Conservation (phyloP, 331 rosid genomes). For the Cydonia oblonga region DNA sequence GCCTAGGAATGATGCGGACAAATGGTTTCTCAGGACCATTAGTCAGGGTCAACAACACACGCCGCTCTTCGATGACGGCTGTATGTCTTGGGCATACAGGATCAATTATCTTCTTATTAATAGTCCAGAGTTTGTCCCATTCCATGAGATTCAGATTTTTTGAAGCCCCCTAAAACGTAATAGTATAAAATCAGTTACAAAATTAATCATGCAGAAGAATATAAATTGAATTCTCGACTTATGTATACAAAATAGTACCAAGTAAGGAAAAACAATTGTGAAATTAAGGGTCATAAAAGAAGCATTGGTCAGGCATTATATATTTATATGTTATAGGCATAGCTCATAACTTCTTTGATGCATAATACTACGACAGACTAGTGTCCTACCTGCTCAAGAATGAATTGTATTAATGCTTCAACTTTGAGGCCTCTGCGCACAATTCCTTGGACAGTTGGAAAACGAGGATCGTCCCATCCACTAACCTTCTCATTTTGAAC, state of each 20-base stretch:
- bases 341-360: background rate
- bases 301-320: background rate
- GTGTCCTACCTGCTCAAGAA: constrained; percentile 73
- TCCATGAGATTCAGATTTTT: constrained; percentile 98
- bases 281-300: background rate
- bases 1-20: constrained; percentile 69
- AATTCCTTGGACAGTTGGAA: constrained; percentile 95
- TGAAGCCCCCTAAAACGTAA: constrained; percentile 65
- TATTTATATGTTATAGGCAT: background rate
- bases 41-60: constrained; percentile 54
- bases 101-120: constrained; percentile 92
- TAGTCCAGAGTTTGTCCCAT: constrained; percentile 99
- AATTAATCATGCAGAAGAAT: background rate
- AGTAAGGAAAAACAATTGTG: background rate
- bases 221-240: background rate
- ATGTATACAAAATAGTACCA: background rate
- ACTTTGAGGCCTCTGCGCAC: constrained; percentile 87
- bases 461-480: constrained; percentile 96
- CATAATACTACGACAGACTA: background rate
- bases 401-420: constrained; percentile 80
- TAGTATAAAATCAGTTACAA: constrained; percentile 2
- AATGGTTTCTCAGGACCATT: constrained; percentile 84
- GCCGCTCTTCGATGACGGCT: constrained; percentile 57
- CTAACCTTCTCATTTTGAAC: constrained; percentile 88
- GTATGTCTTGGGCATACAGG: constrained; percentile 99